A percentile compares a stretch with the other conserved stretches of the same genome.
These are phyloP conservation scores for Xerocomus spinulosus DNA, from an alignment of 768 basidiomycete species.

Conservation along the genomic window DNA sequence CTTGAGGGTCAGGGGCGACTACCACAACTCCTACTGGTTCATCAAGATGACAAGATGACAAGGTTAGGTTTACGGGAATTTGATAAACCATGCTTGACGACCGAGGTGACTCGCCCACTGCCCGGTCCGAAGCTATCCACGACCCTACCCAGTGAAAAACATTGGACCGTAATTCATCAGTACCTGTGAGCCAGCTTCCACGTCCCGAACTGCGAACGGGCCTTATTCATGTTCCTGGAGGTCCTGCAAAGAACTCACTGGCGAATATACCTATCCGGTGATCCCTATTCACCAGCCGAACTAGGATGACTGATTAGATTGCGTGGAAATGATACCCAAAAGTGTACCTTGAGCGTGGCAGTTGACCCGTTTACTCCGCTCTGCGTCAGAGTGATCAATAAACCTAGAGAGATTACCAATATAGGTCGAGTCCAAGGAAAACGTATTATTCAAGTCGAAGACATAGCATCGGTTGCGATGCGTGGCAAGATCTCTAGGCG, in stretches of 20 bases:
- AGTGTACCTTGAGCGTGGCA: slow-evolving; percentile 43
- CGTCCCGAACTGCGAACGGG: slow-evolving; percentile 31
- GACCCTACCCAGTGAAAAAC: slow-evolving; percentile 36
- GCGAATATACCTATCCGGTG: slow-evolving; percentile 59
- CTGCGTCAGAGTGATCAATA: slow-evolving; percentile 51
- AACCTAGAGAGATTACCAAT: slow-evolving; percentile 64
- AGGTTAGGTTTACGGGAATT: not conserved
- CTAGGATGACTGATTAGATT: slow-evolving; percentile 29
- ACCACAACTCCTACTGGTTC: no score
- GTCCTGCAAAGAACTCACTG: slow-evolving; percentile 8
- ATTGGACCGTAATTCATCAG: slow-evolving; percentile 54
- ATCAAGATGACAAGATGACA: no score
- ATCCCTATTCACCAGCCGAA: slow-evolving; percentile 58
- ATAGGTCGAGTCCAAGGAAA: slow-evolving; percentile 51
- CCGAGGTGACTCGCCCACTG: no score
- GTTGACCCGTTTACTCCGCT: slow-evolving; percentile 32
- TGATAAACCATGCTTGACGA: not conserved
- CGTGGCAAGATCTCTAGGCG: slow-evolving; percentile 38
- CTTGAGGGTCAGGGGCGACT: no score
- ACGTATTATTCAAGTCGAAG: slow-evolving; percentile 46
- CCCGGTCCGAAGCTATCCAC: no score
- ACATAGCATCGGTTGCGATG: slow-evolving; percentile 59
- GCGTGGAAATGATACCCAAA: not conserved
- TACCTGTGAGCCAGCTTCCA: slow-evolving; percentile 45
- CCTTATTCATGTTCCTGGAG: not conserved